A percentile compares a stretch with the other conserved stretches of the same genome.
These are phyloP conservation scores for Aspergillus niger DNA, from an alignment of 2,329 filamentous ascomycete genomes.

Conservation along the genomic window DNA sequence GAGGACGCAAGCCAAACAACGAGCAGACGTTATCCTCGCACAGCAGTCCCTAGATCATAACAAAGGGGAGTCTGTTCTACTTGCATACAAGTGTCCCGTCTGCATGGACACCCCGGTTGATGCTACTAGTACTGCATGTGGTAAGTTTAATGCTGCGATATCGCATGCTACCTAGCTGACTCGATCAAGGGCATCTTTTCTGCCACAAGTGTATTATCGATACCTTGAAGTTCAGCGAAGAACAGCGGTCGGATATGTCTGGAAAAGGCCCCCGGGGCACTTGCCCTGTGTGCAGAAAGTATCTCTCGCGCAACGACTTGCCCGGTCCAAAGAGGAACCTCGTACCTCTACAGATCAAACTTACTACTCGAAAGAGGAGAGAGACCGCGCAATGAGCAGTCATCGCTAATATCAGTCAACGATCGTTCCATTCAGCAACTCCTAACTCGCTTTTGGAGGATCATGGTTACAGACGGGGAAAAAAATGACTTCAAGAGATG, in stretches of 20 bases:
- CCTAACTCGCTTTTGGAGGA: not conserved
- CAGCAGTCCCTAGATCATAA: constrained; percentile 39
- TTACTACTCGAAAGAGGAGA: constrained; percentile 33
- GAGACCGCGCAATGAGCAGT: not conserved
- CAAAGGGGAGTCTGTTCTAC: constrained; percentile 43
- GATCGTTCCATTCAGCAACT: no score
- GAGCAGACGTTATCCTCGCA: constrained; percentile 53
- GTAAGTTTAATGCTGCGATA: constrained; percentile 41
- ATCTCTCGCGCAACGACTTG: constrained; percentile 39
- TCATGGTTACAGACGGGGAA: not conserved
- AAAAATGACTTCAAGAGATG: not conserved
- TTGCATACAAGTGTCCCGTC: constrained; percentile 60
- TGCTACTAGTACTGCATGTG: constrained; percentile 62
- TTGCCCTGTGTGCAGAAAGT: constrained; percentile 50
- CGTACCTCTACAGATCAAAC: constrained; percentile 42
- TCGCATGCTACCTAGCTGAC: constrained; percentile 10
- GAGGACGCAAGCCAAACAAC: constrained; percentile 54
- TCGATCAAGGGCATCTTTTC: constrained; percentile 59
- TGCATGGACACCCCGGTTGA: constrained; percentile 65
- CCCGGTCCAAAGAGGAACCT: constrained; percentile 40
- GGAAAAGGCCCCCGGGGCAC: constrained; percentile 40
- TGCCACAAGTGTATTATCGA: constrained; percentile 65
- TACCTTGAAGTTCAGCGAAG: constrained; percentile 59
- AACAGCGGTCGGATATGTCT: constrained; percentile 41
- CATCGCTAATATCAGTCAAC: not conserved